Conservation (phyloP, 140 eudicot genomes). For the Bidens hawaiensis region DNA sequence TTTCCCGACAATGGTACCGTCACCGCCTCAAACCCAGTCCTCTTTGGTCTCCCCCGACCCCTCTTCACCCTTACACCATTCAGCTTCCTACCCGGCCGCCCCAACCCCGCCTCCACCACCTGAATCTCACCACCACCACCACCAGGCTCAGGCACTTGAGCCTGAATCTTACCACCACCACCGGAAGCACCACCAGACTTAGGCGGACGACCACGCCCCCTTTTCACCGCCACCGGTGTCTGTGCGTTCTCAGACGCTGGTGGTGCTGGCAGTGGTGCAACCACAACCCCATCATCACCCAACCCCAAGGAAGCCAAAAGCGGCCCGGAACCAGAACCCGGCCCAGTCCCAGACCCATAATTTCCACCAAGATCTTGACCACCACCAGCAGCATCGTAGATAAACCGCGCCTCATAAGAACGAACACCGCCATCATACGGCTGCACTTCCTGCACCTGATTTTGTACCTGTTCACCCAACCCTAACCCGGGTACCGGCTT, state of each 20-base stretch:
- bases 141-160: neutral
- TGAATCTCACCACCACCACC: neutral
- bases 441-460: constrained; percentile 4
- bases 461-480: too few relatives aligned
- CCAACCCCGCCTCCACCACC: constrained; percentile 13
- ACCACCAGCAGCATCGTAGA: constrained; percentile 7
- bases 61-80: constrained; percentile 33
- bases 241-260: neutral
- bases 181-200: constrained; percentile 27
- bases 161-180: constrained; percentile 3
- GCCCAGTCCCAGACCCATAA: neutral
- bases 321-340: constrained; percentile 27
- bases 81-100: constrained; percentile 11
- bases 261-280: constrained; percentile 5
- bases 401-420: constrained; percentile 23
- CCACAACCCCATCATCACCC: constrained; percentile 42
- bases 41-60: constrained; percentile 45
- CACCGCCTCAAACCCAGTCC: constrained; percentile 29
- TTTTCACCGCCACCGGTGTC: constrained; percentile 20
- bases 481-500: constrained; percentile 22
- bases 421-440: constrained; percentile 2
- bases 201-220: constrained; percentile 70
- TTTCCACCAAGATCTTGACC: constrained; percentile 10
- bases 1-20: constrained; percentile 35
- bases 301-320: constrained; percentile 43